A percentile compares a stretch with the other conserved stretches of the same genome.
Conservation (phyloP, 2,329 filamentous ascomycete species). For the Sporothrix humicola region DNA sequence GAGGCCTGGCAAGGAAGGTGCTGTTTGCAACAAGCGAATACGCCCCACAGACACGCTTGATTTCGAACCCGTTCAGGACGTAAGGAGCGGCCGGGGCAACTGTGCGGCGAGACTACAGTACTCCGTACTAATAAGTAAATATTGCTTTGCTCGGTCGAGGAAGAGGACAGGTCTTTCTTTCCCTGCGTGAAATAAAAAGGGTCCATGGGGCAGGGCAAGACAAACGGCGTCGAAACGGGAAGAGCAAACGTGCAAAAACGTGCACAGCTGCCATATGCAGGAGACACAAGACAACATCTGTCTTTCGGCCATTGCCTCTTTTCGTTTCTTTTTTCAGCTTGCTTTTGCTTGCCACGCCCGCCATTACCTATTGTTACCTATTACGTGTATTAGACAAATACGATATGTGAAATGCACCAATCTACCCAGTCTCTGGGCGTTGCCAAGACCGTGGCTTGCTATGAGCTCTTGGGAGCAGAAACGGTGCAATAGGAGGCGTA, state of each 20-base stretch:
- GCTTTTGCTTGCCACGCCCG: neutral
- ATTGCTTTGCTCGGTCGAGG: neutral
- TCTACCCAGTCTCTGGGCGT: conserved; percentile 13
- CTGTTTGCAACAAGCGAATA: neutral
- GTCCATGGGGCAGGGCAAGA: neutral
- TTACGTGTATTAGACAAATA: conserved; percentile 4
- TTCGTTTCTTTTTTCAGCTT: conserved; percentile 1
- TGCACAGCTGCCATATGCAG: neutral
- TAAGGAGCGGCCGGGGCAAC: neutral
- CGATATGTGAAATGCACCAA: neutral
- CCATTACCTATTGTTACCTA: neutral
- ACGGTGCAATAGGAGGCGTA: neutral
- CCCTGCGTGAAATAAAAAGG: neutral
- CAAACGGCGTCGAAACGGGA: conserved; percentile 1
- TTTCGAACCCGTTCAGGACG: neutral
- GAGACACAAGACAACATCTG: neutral
- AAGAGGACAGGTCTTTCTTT: conserved; percentile 3
- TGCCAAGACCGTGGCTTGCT: conserved; percentile 27
- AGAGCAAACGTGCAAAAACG: neutral
- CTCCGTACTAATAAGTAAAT: neutral
- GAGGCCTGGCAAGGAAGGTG: neutral
- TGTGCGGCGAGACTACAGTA: neutral
- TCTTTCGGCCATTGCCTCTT: neutral
- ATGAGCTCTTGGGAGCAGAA: neutral
- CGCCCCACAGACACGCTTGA: neutral